Evolutionary conservation across 495 filamentous ascomycete species (phyloP).

Genomic region (Astrothelium macrocarpum): DNA sequence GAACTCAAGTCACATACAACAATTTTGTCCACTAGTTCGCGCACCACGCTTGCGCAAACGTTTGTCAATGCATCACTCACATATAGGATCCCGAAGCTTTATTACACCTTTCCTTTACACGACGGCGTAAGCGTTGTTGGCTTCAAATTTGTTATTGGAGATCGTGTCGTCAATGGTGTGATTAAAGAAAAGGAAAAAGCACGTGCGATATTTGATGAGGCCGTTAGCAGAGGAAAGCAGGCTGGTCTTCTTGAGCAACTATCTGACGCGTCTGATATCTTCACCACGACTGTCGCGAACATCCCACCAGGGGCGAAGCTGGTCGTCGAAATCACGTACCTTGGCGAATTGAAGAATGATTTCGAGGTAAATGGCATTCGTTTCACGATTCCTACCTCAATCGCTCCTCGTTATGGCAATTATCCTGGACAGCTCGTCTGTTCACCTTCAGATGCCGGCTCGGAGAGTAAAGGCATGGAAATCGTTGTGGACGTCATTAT

Average conservation of each 20-base stretch:
- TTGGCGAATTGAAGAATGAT: constrained; percentile 60
- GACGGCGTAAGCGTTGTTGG: constrained; percentile 55
- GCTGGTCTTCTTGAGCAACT: constrained; percentile 55
- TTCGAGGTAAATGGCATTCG: constrained; percentile 50
- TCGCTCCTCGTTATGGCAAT: constrained; percentile 54
- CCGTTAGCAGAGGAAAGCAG: constrained; percentile 45
- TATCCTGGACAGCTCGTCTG: constrained; percentile 28
- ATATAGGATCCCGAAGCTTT: constrained; percentile 40
- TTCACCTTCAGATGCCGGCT: constrained; percentile 12
- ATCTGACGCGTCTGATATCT: constrained; percentile 48
- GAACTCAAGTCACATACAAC: constrained; percentile 42
- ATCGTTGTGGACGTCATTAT: constrained; percentile 54
- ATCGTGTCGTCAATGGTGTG: constrained; percentile 42
- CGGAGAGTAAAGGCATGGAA: constrained; percentile 37
- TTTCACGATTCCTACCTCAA: constrained; percentile 53
- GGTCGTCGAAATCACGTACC: constrained; percentile 50
- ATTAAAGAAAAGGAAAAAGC: constrained; percentile 55
- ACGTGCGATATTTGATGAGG: constrained; percentile 42
- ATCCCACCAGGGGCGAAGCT: constrained; percentile 45
- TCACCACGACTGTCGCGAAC: constrained; percentile 55
- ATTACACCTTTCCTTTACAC: constrained; percentile 60
- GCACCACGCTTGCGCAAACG: constrained; percentile 51
- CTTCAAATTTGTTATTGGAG: constrained; percentile 48
- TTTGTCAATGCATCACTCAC: constrained; percentile 44
- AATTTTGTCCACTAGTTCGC: constrained; percentile 46